A percentile compares a stretch with the other conserved stretches of the same genome.
These are phyloP conservation scores for Pisolithus thermaeus DNA, from an alignment of 1,284 basidiomycete genomes.

Conservation along the genomic window DNA sequence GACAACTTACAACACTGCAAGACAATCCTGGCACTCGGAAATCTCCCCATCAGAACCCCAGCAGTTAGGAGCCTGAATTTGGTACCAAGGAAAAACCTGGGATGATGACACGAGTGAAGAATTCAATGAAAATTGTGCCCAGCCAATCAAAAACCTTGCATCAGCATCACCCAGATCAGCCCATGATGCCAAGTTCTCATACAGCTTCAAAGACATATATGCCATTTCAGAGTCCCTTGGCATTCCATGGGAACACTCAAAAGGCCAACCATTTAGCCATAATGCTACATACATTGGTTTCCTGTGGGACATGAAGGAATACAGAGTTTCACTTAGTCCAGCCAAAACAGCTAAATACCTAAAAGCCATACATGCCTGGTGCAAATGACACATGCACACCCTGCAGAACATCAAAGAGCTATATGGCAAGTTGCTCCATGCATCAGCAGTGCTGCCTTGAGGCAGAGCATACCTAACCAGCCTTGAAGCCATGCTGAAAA, in stretches of 20 bases:
- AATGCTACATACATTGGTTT: too few species aligned
- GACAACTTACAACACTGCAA: background rate
- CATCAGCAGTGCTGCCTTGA: background rate
- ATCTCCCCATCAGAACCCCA: too few species aligned
- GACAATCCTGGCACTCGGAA: too few species aligned
- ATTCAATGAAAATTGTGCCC: constrained; percentile 26
- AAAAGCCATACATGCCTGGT: background rate
- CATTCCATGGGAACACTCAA: constrained; percentile 23
- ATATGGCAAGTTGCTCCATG: too few species aligned
- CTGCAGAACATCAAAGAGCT: too few species aligned
- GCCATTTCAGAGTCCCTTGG: constrained; percentile 23
- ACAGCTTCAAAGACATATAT: constrained; percentile 27
- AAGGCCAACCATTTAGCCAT: constrained; percentile 13
- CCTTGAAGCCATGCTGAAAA: too few species aligned
- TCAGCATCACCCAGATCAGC: background rate
- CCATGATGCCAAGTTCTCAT: constrained; percentile 18
- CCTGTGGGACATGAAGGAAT: constrained; percentile 1
- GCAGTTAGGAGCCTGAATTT: too few species aligned
- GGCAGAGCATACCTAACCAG: too few species aligned
- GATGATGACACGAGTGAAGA: constrained; percentile 16
- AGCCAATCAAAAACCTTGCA: constrained; percentile 19
- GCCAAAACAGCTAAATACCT: background rate
- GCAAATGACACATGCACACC: constrained; percentile 8
- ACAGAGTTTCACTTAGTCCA: background rate
- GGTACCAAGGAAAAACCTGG: constrained; percentile 11